Evolutionary conservation across 2,329 filamentous ascomycete genomes (phyloP).

Genomic region (Fonsecaea erecta): DNA sequence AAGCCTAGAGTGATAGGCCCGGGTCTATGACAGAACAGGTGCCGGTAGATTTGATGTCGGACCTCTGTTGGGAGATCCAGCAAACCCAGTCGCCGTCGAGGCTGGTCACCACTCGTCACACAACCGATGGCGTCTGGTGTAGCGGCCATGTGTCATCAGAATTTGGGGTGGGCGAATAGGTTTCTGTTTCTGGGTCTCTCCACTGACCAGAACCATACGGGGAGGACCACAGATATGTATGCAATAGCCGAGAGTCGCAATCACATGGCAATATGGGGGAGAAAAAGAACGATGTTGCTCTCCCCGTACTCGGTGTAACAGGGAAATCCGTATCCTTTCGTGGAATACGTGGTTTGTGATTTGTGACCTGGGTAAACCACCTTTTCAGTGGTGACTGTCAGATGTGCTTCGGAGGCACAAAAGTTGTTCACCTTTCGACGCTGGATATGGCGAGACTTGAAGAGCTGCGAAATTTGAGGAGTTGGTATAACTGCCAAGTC

Average conservation of each 20-base stretch:
- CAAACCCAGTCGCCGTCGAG: background rate
- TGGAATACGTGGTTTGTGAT: background rate
- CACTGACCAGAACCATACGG: background rate
- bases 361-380: background rate
- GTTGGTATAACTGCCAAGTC: no score
- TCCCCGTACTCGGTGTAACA: background rate
- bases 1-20: slow-evolving; percentile 19
- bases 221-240: background rate
- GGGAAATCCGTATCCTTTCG: background rate
- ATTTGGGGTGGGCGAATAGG: no score
- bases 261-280: background rate
- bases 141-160: background rate
- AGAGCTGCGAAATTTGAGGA: background rate
- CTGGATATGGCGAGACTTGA: background rate
- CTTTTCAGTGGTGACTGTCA: background rate
- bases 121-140: background rate
- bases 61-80: slow-evolving; percentile 28
- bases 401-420: background rate
- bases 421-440: background rate
- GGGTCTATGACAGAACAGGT: slow-evolving; percentile 28
- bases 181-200: background rate
- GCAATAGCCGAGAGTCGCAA: background rate
- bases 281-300: background rate
- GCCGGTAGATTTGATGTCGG: slow-evolving; percentile 27
- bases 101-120: background rate